Conservation (phyloP, 2,329 filamentous ascomycete genomes). For the Claviceps sp. region DNA sequence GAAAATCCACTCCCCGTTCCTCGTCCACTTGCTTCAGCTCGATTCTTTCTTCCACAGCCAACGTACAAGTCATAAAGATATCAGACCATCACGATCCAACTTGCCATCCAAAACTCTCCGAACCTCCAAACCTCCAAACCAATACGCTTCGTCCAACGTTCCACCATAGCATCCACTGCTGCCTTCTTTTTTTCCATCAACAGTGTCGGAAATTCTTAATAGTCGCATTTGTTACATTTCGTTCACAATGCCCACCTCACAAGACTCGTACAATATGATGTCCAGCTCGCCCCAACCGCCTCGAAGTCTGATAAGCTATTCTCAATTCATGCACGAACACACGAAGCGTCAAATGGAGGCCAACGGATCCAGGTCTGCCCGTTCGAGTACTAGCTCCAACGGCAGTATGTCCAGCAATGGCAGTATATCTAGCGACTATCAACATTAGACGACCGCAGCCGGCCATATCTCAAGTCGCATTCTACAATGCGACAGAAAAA, state of each 20-base stretch:
- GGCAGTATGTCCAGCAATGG: conserved; percentile 16
- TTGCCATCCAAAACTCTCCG: background rate
- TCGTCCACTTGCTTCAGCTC: background rate
- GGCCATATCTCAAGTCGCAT: too few relatives aligned
- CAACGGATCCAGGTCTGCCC: conserved; percentile 19
- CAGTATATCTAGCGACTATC: conserved; percentile 9
- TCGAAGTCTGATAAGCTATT: conserved; percentile 40
- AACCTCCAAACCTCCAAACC: background rate
- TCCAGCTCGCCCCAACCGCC: conserved; percentile 25
- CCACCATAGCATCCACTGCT: too few relatives aligned
- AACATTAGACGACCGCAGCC: background rate
- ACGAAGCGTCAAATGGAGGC: conserved; percentile 53
- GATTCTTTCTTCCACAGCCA: background rate
- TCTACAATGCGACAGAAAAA: too few relatives aligned
- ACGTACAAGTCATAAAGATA: background rate
- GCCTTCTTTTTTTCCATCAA: too few relatives aligned
- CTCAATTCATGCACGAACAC: conserved; percentile 49
- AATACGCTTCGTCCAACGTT: background rate
- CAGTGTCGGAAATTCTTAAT: too few relatives aligned
- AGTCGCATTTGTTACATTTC: background rate
- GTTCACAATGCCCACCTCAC: conserved; percentile 23
- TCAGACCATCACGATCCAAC: background rate
- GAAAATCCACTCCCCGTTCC: conserved; percentile 5
- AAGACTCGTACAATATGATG: conserved; percentile 26
- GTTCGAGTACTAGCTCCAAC: conserved; percentile 8